These are phyloP conservation scores for Lagerstroemia speciosa DNA, from an alignment of 345 rosid genomes.

Conservation along the genomic window DNA sequence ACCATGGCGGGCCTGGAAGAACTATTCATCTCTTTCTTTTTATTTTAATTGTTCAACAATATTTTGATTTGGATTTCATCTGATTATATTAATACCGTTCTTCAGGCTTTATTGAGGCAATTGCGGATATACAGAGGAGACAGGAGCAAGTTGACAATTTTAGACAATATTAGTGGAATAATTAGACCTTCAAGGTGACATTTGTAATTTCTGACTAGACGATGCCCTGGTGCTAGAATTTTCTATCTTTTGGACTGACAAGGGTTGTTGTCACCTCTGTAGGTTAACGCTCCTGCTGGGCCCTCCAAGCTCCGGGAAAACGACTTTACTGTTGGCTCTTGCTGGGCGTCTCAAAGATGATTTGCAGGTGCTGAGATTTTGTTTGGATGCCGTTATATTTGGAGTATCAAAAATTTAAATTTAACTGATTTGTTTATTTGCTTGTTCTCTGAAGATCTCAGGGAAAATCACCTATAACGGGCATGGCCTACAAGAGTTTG, in stretches of 20 bases:
- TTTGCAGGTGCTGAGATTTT: constrained; percentile 48
- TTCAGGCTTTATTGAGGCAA: constrained; percentile 64
- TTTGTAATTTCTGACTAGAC: neutral
- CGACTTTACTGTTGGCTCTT: constrained; percentile 78
- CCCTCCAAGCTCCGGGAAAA: constrained; percentile 99
- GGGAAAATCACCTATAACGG: constrained; percentile 84
- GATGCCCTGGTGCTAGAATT: neutral
- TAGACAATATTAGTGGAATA: constrained; percentile 66
- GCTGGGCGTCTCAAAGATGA: constrained; percentile 74
- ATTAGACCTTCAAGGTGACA: constrained; percentile 86
- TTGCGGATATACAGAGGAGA: constrained; percentile 42
- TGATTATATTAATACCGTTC: neutral
- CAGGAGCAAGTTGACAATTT: constrained; percentile 73
- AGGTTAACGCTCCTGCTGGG: constrained; percentile 90
- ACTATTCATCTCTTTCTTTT: neutral
- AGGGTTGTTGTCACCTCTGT: constrained; percentile 1
- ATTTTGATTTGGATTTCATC: neutral
- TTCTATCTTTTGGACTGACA: neutral
- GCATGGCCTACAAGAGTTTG: constrained; percentile 64
- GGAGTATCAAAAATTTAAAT: neutral
- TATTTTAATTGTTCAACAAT: neutral
- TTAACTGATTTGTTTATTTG: constrained; percentile 3
- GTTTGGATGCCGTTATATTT: neutral
- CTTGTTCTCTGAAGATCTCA: constrained; percentile 39
- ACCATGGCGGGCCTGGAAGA: neutral